Evolutionary conservation across 441 rosid species (phyloP), one percentile per base, ranked within the genome.

Genomic region (Gossypium lobatum): DNA sequence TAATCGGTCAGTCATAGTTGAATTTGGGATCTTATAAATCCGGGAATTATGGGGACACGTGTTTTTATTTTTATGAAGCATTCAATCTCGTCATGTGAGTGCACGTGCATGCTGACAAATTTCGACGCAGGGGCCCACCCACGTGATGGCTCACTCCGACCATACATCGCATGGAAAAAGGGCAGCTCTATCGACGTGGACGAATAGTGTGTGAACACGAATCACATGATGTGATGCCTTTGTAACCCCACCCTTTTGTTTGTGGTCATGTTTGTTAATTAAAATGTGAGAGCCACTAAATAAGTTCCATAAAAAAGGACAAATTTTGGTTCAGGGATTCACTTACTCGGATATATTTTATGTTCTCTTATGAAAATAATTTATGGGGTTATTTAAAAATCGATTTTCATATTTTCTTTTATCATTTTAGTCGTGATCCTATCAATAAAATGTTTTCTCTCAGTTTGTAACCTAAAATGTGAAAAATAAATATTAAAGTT

Each of bases 91-190:
- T 76, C 93, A 91, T 85, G 93, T 89, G 97, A 81, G 17, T 62
- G 86, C 91, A 87, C 89, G 91, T 89, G 88, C 85, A 3, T 2
- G 8, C 86, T 81, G 89, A 84, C 85, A 74, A 64, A 68, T 9
- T 34, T 34, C 18, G 13, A 20, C 21, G 0, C 7, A 0, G 73
- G 83, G 81, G 63, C 86, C 90, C 86, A 79, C 89, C 88, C 90
- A 89, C 75, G 87, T 88, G 89, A 64, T 52, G 25, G 10, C n/a
- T 66, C 17, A 5, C 31, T 20, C 10, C 23, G 5, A 9, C 34
- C 50, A 31, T 9, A 59, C 63, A 59, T 6, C 3, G 48, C 66
- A 7, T 7, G 54, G 8, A 62, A 16, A 37, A 18, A 31, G 0
- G 48, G 34, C 28, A 4, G 39, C 1, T 54, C 14, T 7, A 67